Base-by-base conservation (phyloP, 1,139 yeast genomes). In the Protomyces pachydermus region DNA sequence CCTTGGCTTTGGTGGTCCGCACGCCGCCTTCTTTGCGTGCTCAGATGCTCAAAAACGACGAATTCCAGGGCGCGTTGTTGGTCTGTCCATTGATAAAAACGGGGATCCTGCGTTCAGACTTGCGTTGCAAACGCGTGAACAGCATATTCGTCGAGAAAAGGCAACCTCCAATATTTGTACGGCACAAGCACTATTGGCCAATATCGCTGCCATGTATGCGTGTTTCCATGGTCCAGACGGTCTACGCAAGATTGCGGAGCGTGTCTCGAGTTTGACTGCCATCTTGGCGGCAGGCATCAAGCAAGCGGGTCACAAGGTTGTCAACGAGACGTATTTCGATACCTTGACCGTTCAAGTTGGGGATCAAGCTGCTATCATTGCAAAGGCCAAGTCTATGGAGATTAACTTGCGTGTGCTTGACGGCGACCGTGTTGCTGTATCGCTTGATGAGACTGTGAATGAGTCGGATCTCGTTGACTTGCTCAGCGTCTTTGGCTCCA, bases 141-240 rank as follows among this genome's bases (percentile, higher is more conserved):
- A 93, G 76, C 98, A 93, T 75, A 93, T 93, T 73, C 88, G 91
- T 76, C 84, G 98, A 75, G 98, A 93, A 76, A 91, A 89, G 78
- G 98, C 98, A 18, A 93, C 98, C 37, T 90, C 97, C 53, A 93
- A 93, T 75, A 93, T 93, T 67, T 93, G 98, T 79, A 93, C 98
- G 46, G 97, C 98, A 9, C 98, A 93, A 79, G 98, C 98, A 23
- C 80, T 93, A 67, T 80, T 93, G 69, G 98, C 98, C 46, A 93
- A 93, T 76, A 91, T 93, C 80, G 84, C 97, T 32, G 93, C 98
- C 50, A 90, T 88, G 84, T 93, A 91, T 74, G 97, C 95, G 9
- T 96, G 93, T 50, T 93, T 91, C 78, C 98, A 93, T 73, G 98
- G 98, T 50, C 95, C 96, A 38, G 81, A 86, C 71, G 97, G 97